A percentile compares a stretch with the other conserved stretches of the same genome.
phyloP scores from a whole-genome alignment of 2,329 filamentous ascomycete genomes.

The Fusarium algeriense region DNA sequence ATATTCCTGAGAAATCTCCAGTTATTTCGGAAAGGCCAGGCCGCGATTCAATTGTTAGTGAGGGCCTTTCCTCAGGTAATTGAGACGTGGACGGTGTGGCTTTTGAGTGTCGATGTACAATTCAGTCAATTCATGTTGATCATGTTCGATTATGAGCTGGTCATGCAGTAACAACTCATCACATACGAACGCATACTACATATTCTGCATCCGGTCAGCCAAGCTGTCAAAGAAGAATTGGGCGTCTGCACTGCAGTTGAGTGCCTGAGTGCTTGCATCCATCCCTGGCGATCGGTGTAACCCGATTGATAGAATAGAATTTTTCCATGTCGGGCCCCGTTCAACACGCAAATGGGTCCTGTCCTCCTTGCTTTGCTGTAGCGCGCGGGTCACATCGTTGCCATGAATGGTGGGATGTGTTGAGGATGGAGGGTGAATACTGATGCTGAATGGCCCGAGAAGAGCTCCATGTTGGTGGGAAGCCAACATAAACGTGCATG shows the following conservation, averaged over 20 bases:
- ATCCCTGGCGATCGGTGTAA: conserved; percentile 34
- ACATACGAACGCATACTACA: background rate
- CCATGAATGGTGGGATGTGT: conserved; percentile 30
- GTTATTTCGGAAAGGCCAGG: conserved; percentile 34
- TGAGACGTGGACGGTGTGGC: conserved; percentile 2
- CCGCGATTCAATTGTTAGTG: conserved; percentile 14
- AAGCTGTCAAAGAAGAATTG: conserved; percentile 36
- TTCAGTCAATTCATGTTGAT: background rate
- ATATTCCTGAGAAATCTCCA: conserved; percentile 21
- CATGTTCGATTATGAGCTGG: conserved; percentile 24
- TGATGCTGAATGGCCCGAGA: conserved; percentile 30
- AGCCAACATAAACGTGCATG: conserved; percentile 18
- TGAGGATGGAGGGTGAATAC: conserved; percentile 33
- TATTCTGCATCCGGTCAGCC: conserved; percentile 32
- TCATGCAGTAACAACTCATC: conserved; percentile 42
- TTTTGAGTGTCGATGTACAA: background rate
- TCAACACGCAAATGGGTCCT: conserved; percentile 12
- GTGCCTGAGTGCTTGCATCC: conserved; percentile 41
- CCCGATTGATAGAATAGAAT: conserved; percentile 26
- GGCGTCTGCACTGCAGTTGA: conserved; percentile 16
- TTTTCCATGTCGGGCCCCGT: conserved; percentile 16
- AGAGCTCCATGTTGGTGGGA: conserved; percentile 25
- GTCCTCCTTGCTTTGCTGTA: conserved; percentile 16
- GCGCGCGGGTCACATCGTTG: conserved; percentile 40
- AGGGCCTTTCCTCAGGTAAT: background rate